Conservation (phyloP, 2,329 filamentous ascomycete species). For the Botrytis fragariae region DNA sequence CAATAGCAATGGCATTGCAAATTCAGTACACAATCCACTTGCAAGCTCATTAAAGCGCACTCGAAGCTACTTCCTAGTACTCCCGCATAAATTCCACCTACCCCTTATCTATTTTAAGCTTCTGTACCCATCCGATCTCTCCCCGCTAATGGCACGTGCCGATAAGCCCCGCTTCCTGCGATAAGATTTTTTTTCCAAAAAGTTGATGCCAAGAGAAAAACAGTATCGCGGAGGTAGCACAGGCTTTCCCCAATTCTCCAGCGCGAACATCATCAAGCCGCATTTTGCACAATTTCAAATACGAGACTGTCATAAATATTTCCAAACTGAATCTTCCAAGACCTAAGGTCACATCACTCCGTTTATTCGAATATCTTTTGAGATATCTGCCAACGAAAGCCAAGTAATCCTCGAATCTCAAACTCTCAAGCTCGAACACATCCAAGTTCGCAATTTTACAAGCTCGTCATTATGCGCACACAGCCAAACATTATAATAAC, state of each 20-base stretch:
- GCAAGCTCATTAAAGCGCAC: not conserved
- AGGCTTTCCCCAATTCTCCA: not conserved
- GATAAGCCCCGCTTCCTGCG: conserved; percentile 14
- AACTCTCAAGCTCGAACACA: not conserved
- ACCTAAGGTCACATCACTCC: not conserved
- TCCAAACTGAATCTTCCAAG: not conserved
- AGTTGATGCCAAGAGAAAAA: not conserved
- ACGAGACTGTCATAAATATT: not conserved
- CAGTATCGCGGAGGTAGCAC: not conserved
- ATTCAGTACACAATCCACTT: not conserved
- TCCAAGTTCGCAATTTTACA: not conserved
- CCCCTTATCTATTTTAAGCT: conserved; percentile 6
- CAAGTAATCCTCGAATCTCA: not conserved
- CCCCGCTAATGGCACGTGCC: not conserved
- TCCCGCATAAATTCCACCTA: not conserved
- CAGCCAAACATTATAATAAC: conserved; percentile 90
- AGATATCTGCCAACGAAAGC: not conserved
- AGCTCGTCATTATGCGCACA: conserved; percentile 10
- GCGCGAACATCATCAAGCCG: not conserved
- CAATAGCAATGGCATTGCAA: not conserved
- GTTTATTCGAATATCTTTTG: not conserved
- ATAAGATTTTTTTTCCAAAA: conserved; percentile 18
- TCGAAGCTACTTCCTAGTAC: not conserved
- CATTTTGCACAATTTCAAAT: not conserved
- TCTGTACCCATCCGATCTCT: not conserved